These are phyloP conservation scores for Fusarium pininemorale DNA, from an alignment of 2,329 filamentous ascomycete species.

Conservation along the genomic window DNA sequence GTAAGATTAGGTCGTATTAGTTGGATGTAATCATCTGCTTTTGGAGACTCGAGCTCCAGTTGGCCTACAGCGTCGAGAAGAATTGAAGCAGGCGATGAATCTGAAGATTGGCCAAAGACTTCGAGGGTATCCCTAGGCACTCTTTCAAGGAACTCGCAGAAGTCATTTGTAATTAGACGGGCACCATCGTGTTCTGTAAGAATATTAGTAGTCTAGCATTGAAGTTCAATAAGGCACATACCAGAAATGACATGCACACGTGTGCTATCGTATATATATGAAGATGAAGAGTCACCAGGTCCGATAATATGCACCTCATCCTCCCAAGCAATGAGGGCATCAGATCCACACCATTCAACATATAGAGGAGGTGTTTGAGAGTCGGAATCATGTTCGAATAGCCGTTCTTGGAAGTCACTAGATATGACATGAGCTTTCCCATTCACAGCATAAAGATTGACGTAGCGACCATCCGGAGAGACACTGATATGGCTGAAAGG, in stretches of 20 bases:
- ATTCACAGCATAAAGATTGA: conserved; percentile 85
- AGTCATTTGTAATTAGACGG: conserved; percentile 86
- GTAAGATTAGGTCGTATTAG: conserved; percentile 87
- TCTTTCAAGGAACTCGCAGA: conserved; percentile 97
- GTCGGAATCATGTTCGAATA: conserved; percentile 91
- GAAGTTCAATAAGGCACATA: conserved; percentile 38
- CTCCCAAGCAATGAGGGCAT: conserved; percentile 95
- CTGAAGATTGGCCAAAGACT: conserved; percentile 88
- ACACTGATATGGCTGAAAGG: conserved; percentile 92
- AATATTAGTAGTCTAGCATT: conserved; percentile 6
- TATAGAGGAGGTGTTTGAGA: conserved; percentile 87
- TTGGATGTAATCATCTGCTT: conserved; percentile 97
- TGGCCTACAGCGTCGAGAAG: conserved; percentile 91
- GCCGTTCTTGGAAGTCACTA: conserved; percentile 90
- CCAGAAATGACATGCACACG: conserved; percentile 90
- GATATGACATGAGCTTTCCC: conserved; percentile 93
- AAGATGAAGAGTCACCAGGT: conserved; percentile 77
- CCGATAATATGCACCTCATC: conserved; percentile 96
- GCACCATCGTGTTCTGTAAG: conserved; percentile 79
- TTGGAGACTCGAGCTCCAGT: conserved; percentile 91
- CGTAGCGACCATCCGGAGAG: conserved; percentile 88
- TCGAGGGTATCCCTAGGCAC: conserved; percentile 87
- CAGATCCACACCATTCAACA: conserved; percentile 95
- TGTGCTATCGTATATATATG: conserved; percentile 89
- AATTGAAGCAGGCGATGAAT: conserved; percentile 90